Evolutionary conservation across 257 asterid species (phyloP), one percentile per base, ranked within the genome.

Genomic region (Rubia yunnanensis): DNA sequence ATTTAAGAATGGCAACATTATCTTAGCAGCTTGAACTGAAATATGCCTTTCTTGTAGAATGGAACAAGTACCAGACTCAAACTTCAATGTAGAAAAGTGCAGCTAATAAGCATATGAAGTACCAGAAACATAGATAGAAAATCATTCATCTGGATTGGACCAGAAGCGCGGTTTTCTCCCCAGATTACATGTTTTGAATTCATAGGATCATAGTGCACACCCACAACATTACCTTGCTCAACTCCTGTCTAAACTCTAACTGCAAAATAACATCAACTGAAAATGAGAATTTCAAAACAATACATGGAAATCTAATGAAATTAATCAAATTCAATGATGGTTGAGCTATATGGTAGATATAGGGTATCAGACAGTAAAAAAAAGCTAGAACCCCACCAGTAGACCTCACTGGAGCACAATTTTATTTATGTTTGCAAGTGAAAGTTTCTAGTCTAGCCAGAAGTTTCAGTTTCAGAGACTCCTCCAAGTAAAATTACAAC

Each of bases 181-280:
- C 96, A 86, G 28, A 89, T 97, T 24, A 92, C 97, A 66, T 89
- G 99, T 78, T 92, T 92, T 60, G 99, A 96, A 74, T 89, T 92
- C 97, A 92, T 92, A 59, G 99, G 99, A 78, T 92, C 99, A 26
- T 92, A 92, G 85, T 92, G 99, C 97, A 92, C 86, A 81, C 95
- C 87, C 68, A 92, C 99, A 8, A 82, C 69, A 79, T 89, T 96
- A 78, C 97, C 97, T 78, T 89, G 97, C 80, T 81, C 90, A 35
- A 92, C 99, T 69, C 96, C 99, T 55, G 99, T 92, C 85, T 92
- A 97, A 60, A 92, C 97, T 79, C 99, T 81, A 63, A 89, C 99
- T 92, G 94, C 63, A 74, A 52, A 54, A 22, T 22, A 26, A n/a
- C n/a, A n/a, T n/a, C 8, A 52, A n/a, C 49, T 70, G 68, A 36